Conservation (phyloP, 177 flowering plant species). For the Vitis hybrid region DNA sequence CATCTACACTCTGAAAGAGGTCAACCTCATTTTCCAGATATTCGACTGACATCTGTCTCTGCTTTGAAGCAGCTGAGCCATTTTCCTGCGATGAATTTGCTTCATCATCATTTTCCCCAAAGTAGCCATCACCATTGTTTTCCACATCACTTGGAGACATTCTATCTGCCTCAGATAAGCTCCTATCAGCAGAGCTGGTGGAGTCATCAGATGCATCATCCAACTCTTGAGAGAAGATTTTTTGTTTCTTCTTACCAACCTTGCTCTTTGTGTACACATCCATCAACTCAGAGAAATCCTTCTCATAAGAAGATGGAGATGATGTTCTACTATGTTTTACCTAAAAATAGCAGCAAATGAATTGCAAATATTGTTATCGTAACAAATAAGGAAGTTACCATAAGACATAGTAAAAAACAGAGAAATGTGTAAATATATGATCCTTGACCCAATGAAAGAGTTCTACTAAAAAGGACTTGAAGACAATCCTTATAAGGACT, state of each 20-base stretch:
- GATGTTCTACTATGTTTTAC: slow-evolving; percentile 80
- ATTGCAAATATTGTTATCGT: not conserved
- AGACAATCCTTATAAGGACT: too few relatives aligned
- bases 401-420: not conserved
- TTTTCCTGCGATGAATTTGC: slow-evolving; percentile 19
- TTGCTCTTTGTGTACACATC: slow-evolving; percentile 40
- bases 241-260: slow-evolving; percentile 17
- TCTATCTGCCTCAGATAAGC: slow-evolving; percentile 29
- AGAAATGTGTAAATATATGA: too few relatives aligned
- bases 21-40: slow-evolving; percentile 84
- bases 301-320: slow-evolving; percentile 51
- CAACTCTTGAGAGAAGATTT: slow-evolving; percentile 12
- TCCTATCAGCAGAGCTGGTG: slow-evolving; percentile 16
- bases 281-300: slow-evolving; percentile 61
- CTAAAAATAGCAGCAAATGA: slow-evolving; percentile 34
- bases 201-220: slow-evolving; percentile 33
- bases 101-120: slow-evolving; percentile 32
- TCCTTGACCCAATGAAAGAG: too few relatives aligned
- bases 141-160: slow-evolving; percentile 18
- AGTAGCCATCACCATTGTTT: slow-evolving; percentile 25
- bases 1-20: slow-evolving; percentile 51
- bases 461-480: too few relatives aligned
- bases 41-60: slow-evolving; percentile 58
- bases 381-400: not conserved
- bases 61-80: slow-evolving; percentile 24